A percentile compares a stretch with the other conserved stretches of the same genome.
Evolutionary conservation across 495 filamentous ascomycete genomes (phyloP).

Genomic region (Neurospora cerealis): DNA sequence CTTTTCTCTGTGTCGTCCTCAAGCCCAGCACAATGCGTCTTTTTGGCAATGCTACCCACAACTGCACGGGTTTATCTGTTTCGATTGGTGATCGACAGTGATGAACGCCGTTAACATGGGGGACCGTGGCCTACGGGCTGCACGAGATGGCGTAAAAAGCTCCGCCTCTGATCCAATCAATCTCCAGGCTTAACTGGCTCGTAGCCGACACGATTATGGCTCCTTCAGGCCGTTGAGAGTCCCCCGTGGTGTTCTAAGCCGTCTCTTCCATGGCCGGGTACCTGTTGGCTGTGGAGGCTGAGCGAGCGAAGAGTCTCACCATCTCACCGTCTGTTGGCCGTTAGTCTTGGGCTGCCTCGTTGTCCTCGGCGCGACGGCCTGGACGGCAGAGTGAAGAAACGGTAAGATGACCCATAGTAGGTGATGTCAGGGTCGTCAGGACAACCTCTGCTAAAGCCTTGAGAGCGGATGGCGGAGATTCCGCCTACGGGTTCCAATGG

Average conservation of each 20-base stretch:
- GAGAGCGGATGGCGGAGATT: background rate
- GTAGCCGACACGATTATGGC: conserved; percentile 18
- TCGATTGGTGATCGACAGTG: conserved; percentile 26
- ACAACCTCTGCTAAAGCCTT: background rate
- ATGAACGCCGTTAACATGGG: conserved; percentile 20
- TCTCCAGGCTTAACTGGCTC: conserved; percentile 10
- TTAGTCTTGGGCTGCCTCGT: conserved; percentile 17
- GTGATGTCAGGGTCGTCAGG: background rate
- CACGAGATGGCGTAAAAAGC: conserved; percentile 24
- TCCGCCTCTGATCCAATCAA: conserved; percentile 15
- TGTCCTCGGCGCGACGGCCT: conserved; percentile 9
- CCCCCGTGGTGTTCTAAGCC: background rate
- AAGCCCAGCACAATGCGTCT: background rate
- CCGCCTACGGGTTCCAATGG: background rate
- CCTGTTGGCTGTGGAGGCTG: background rate
- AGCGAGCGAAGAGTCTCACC: background rate
- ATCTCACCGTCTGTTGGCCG: background rate
- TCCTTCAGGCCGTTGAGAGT: conserved; percentile 5
- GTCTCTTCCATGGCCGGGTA: background rate
- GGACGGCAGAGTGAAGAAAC: background rate
- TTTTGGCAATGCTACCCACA: conserved; percentile 8
- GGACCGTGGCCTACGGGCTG: conserved; percentile 20
- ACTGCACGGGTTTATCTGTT: conserved; percentile 13
- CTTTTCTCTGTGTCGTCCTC: background rate
- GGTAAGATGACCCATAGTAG: background rate